Evolutionary conservation across 371 early-diverging fungal species (phyloP), one percentile per base, ranked within the genome.

Genomic region (Mucor circinelloides): DNA sequence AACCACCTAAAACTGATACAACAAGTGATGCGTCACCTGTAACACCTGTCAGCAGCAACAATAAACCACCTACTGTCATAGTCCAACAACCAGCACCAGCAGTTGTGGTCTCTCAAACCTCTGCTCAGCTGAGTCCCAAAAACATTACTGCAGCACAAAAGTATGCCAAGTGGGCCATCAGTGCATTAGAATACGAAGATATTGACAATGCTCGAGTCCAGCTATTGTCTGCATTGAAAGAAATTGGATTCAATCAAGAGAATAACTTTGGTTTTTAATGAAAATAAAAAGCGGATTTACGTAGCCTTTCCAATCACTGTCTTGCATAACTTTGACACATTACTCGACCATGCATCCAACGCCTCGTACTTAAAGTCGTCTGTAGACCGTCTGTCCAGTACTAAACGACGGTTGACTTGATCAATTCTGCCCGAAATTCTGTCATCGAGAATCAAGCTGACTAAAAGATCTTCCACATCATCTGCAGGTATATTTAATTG

Each of bases 131-230:
- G 4, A 8, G 19, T 19, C 38, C 27, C 2, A 25, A n/a, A 13
- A 89, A 93, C 58, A 80, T 90, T 23, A 79, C 89, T 7, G 63
- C 79, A 4, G 95, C 96, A 2, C 95, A 95, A 68, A 98, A 98
- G 78, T 84, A 89, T 60, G 87, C 96, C 8, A 90, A 93, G 66
- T 97, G 92, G 87, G 98, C 97, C 2, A 93, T 96, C 64, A 96
- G 97, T 71, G 95, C 99, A 0, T 72, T 98, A 23, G 92, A 97
- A 60, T 98, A 95, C 69, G 97, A 97, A 66, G 98, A 98, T 74
- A 83, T 97, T 15, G 73, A 79, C 5, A 92, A 94, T 0, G 97
- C 99, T 0, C 82, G 95, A 10, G 83, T 88, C 0, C 93, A 97
- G 68, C 74, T 98, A 50, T 83, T 92, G 60, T 80, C 86, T 61